Evolutionary conservation across 139 green algal genomes (phyloP), one percentile per base, ranked within the genome.

Genomic region (Coccomyxa sp.): DNA sequence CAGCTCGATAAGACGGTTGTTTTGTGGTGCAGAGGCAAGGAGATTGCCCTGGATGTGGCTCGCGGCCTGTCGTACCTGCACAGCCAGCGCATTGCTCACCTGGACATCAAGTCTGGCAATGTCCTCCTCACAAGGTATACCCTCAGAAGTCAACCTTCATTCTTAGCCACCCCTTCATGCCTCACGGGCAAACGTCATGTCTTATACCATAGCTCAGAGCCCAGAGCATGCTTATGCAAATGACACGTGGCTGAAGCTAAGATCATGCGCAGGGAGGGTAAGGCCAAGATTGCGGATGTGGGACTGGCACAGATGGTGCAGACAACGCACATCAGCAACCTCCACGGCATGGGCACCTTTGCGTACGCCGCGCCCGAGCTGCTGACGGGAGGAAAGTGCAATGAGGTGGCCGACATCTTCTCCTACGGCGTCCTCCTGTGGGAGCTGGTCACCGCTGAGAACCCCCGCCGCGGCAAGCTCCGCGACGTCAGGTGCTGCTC

Each of bases 201-300:
- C 44, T 14, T 31, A 22, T 6, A 22, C 50, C 22, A 64, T 18
- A 64, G 50, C 50, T n/a, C n/a, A n/a, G 50, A 64, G 50, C 50
- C 27, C 50, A 31, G 4, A 64, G 27, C 2, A 64, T 3, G 2
- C 2, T 64, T 6, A 64, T 22, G 27, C 50, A 18, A 64, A 22
- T 64, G 50, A 64, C 3, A 12, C 50, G 50, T 64, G 50, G 50
- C 50, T 64, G 50, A 18, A 18, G 50, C 27, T 18, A 31, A 22
- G 3, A 64, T 22, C 50, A 64, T 7, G 50, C n/a, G n/a, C 50
- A 64, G 35, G 9, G 44, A 79, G 7, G 82, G 82, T 10, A n/a
- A 24, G 0, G 82, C 82, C 68, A 87, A 87, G 54, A 79, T 87
- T 18, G 58, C 69, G 1, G 82, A 87, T 31, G 82, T 87, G 44